phyloP scores from a whole-genome alignment of 441 rosid species.

The Pelargonium myrrhifolium region DNA sequence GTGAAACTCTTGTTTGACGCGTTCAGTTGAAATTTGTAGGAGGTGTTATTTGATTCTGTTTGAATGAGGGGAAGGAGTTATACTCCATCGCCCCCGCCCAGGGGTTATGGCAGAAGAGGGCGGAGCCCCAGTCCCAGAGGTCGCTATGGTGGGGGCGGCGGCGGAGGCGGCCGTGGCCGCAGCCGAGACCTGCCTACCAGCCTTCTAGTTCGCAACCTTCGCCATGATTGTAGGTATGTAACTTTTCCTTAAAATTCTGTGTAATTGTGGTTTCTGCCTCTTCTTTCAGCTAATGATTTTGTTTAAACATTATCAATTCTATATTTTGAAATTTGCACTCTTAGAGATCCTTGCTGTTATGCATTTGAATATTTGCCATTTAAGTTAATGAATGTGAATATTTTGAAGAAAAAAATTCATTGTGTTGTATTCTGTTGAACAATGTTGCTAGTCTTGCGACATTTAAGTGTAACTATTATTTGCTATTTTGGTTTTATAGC shows the following conservation, averaged over 20 bases:
- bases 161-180: constrained; percentile 36
- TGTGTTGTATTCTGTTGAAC: no score
- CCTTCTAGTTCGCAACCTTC: constrained; percentile 70
- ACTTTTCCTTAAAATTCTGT: no score
- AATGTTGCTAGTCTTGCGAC: no score
- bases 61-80: constrained; percentile 71
- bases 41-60: background rate
- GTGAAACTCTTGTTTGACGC: background rate
- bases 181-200: constrained; percentile 63
- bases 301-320: background rate
- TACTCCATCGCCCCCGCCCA: constrained; percentile 59
- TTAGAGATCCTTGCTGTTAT: background rate
- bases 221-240: constrained; percentile 83
- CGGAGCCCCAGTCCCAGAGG: constrained; percentile 69
- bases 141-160: constrained; percentile 32
- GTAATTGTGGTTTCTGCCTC: background rate
- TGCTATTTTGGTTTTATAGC: no score
- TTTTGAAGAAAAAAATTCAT: no score
- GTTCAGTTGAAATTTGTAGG: background rate
- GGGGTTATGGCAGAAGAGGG: constrained; percentile 60
- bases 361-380: background rate
- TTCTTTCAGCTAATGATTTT: background rate
- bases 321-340: background rate
- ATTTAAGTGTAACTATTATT: no score
- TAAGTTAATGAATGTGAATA: no score